These are phyloP conservation scores for Grosmannia serpens DNA, from an alignment of 2,329 filamentous ascomycete genomes.

Conservation along the genomic window DNA sequence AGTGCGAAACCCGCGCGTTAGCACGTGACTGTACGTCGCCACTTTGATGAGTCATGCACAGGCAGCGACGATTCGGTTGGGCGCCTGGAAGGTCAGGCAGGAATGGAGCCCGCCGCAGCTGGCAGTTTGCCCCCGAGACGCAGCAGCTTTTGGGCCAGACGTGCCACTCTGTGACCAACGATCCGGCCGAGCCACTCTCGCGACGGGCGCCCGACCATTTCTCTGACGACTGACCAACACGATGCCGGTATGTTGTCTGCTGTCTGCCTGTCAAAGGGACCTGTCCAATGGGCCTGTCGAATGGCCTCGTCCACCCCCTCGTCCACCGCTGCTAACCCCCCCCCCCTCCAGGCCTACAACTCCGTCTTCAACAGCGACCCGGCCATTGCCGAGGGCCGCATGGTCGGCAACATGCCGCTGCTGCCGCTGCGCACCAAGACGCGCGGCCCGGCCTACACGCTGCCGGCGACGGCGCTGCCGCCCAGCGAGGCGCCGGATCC, in stretches of 20 bases:
- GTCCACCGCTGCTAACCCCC: background rate
- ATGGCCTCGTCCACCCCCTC: background rate
- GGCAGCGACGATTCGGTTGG: background rate
- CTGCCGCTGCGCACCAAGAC: conserved; percentile 90
- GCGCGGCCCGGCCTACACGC: conserved; percentile 84
- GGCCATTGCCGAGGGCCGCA: conserved; percentile 36
- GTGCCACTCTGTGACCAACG: too few species aligned
- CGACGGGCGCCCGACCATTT: too few species aligned
- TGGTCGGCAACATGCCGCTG: conserved; percentile 83
- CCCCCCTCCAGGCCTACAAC: conserved; percentile 69
- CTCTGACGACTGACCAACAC: too few species aligned
- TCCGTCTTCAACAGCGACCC: conserved; percentile 87
- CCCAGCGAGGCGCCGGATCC: conserved; percentile 60
- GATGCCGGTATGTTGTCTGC: too few species aligned
- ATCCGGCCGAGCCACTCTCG: too few species aligned
- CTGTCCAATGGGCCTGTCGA: background rate
- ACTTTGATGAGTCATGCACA: background rate
- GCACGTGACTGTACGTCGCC: conserved; percentile 3
- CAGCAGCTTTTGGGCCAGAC: too few species aligned
- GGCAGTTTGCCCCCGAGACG: too few species aligned
- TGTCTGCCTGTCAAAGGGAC: background rate
- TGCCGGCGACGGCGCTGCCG: conserved; percentile 52
- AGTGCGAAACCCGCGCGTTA: conserved; percentile 6
- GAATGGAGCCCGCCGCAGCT: too few species aligned
- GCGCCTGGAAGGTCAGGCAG: background rate